These are phyloP conservation scores for Metroxylon sagu DNA, from an alignment of 176 grass and related monocot species.

Conservation along the genomic window DNA sequence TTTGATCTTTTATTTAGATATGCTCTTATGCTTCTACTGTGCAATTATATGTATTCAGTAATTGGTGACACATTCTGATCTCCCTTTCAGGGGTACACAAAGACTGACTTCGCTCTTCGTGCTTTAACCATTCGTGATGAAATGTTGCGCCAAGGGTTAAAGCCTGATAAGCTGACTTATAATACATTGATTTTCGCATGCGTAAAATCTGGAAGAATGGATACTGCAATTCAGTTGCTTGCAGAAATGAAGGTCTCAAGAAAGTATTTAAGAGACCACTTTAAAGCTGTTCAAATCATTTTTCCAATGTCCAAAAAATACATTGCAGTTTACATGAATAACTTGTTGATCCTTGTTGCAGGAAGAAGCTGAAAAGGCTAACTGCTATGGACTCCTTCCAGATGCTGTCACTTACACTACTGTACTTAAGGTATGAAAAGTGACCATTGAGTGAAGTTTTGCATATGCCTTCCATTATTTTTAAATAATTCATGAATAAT, in stretches of 20 bases:
- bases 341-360: constrained; percentile 42
- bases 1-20: background rate
- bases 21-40: no score
- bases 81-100: constrained; percentile 68
- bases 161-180: constrained; percentile 90
- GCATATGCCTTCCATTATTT: background rate
- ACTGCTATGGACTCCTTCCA: constrained; percentile 50
- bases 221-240: constrained; percentile 75
- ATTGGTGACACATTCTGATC: background rate
- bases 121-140: constrained; percentile 89
- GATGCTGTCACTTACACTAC: constrained; percentile 90
- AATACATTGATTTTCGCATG: constrained; percentile 83
- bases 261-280: constrained; percentile 91
- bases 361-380: constrained; percentile 65
- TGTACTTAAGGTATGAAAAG: constrained; percentile 57
- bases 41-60: no score
- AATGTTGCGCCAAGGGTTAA: constrained; percentile 71
- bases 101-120: constrained; percentile 65
- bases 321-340: constrained; percentile 22
- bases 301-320: constrained; percentile 13
- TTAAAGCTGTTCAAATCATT: constrained; percentile 45
- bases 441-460: background rate
- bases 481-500: no score
- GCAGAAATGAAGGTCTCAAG: constrained; percentile 97
- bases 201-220: constrained; percentile 56